phyloP scores from a whole-genome alignment of 257 asterid species.

The Solanum pennellii region DNA sequence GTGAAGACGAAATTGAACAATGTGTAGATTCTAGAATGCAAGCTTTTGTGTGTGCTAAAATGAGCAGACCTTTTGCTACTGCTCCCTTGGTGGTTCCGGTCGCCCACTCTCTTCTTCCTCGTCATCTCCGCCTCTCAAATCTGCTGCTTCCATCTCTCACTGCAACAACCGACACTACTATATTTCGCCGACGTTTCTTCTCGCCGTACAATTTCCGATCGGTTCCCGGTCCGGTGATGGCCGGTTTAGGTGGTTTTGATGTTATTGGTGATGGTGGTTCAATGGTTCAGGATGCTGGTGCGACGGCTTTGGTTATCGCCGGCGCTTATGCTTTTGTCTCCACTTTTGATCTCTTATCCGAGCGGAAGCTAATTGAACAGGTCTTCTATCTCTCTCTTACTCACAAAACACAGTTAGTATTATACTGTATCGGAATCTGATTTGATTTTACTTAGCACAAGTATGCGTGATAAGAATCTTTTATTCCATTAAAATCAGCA shows the following conservation, averaged over 20 bases:
- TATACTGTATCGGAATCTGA: background rate
- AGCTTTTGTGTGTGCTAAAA: background rate
- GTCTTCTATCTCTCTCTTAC: constrained; percentile 11
- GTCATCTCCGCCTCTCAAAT: background rate
- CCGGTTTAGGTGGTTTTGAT: background rate
- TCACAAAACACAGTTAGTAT: background rate
- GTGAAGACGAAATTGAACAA: background rate
- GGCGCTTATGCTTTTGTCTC: constrained; percentile 82
- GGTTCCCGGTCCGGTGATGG: constrained; percentile 7
- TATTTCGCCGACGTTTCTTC: background rate
- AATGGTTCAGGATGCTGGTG: constrained; percentile 56
- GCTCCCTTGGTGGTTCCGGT: constrained; percentile 10
- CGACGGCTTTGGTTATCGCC: constrained; percentile 53
- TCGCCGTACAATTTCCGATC: background rate
- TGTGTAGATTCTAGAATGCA: background rate
- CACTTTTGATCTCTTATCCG: constrained; percentile 54
- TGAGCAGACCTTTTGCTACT: constrained; percentile 17
- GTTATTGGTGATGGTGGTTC: constrained; percentile 16
- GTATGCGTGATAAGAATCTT: background rate
- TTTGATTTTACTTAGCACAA: background rate
- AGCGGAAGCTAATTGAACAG: constrained; percentile 65
- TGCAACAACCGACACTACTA: background rate
- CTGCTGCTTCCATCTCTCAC: background rate
- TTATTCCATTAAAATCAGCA: background rate
- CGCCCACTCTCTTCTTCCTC: background rate